Evolutionary conservation across 768 basidiomycete genomes (phyloP), one percentile per base, ranked within the genome.

Genomic region (Pulveroboletus sp.): DNA sequence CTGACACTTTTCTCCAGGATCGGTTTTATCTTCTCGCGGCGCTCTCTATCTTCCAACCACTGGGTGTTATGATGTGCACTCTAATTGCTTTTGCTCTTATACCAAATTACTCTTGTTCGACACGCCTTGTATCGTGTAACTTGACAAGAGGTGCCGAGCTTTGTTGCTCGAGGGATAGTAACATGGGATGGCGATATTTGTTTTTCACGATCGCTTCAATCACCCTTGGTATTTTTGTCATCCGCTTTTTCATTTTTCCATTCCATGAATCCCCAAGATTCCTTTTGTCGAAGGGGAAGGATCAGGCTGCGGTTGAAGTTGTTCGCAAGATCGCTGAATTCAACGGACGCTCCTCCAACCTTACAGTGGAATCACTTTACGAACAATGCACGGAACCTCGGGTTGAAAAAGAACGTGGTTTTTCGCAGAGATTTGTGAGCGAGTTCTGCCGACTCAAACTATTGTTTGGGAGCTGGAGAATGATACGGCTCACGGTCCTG

Each of bases 181-280:
- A 58, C 20, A 57, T 58, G 57, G 58, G 58, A 17, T 59, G 58
- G 58, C 49, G 53, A n/a, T 59, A 59, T 27, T 14, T 51, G 1
- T 24, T 51, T 23, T 58, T 57, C 44, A 27, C 52, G 4, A 17
- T 43, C 4, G 45, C 34, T 17, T 36, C 46, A 5, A 47, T 58
- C 17, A 55, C 56, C 4, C 35, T 59, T 5, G 36, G 24, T 3
- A 16, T 59, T 6, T 59, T 54, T 14, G 27, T 47, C 13, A 0
- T 58, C n/a, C 52, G 58, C 8, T 54, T 47, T 24, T 59, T 59
- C 33, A 17, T 58, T 5, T 59, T 58, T 17, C 49, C 56, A 0
- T 51, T 59, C 21, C 19, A 58, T 11, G 52, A 59, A 45, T 49
- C 52, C 5, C 58, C 58, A 2, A 46, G 29, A 25, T 59, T 49